These are phyloP conservation scores for Asterella californica DNA, from an alignment of 225 moss, liverwort and hornwort species.

Conservation along the genomic window DNA sequence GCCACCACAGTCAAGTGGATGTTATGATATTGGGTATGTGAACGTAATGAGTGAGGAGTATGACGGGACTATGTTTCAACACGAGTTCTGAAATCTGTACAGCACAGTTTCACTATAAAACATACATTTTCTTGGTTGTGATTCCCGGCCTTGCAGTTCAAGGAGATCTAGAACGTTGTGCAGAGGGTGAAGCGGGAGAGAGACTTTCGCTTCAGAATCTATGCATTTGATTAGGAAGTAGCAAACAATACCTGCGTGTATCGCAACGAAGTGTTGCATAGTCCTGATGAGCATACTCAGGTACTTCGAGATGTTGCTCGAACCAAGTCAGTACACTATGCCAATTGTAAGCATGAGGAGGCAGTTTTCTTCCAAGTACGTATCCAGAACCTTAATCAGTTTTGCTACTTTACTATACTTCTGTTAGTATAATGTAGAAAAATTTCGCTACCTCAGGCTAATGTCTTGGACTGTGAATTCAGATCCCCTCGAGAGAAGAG, in stretches of 20 bases:
- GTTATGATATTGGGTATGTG: too few species aligned
- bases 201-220: slow-evolving; percentile 29
- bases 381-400: too few species aligned
- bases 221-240: slow-evolving; percentile 14
- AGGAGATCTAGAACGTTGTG: slow-evolving; percentile 31
- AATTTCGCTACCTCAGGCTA: background rate
- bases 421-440: background rate
- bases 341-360: slow-evolving; percentile 92
- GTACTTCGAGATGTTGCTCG: slow-evolving; percentile 97
- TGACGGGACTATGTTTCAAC: background rate
- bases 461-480: slow-evolving; percentile 15
- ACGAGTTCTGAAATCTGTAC: background rate
- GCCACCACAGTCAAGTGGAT: background rate
- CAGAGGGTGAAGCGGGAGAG: slow-evolving; percentile 26
- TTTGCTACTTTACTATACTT: background rate
- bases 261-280: slow-evolving; percentile 92
- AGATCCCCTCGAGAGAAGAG: slow-evolving; percentile 95
- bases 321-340: slow-evolving; percentile 89
- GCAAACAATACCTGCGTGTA: slow-evolving; percentile 98
- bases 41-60: background rate
- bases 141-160: slow-evolving; percentile 52
- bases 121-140: background rate
- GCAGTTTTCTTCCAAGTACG: slow-evolving; percentile 94
- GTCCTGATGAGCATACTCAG: slow-evolving; percentile 93
- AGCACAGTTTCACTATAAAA: background rate